Evolutionary conservation across 179 eudicot species (phyloP), one percentile per base, ranked within the genome.

Genomic region (Camellia oleifera): DNA sequence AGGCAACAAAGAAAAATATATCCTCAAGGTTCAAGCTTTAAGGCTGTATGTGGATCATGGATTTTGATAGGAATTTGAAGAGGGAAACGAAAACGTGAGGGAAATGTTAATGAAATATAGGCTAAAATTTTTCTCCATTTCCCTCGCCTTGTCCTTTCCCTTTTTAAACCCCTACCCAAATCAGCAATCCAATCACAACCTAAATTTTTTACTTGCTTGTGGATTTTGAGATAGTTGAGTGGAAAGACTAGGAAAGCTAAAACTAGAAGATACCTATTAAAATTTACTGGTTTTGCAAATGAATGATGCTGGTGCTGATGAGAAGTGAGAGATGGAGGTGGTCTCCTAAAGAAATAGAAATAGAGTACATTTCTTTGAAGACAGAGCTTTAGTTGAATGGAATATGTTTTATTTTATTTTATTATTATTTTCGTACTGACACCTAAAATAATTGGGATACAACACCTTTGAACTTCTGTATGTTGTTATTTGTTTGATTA

Each of bases 141-240:
- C 40, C 40, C 2, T 32, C 40, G 40, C 40, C 40, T 32, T 32
- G 40, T 32, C 40, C 40, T 32, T 32, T 32, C 40, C 40, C 40
- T 32, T 32, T 32, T 32, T 32, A 32, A 32, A 32, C 40, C 40
- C 40, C 40, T 32, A 32, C 40, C 40, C 2, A 32, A 32, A 32
- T 32, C 40, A 32, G 40, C 40, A 32, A 32, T 32, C 40, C 40
- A 32, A 52, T 13, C 13, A 58, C 15, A 10, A 58, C 4, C 10
- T 9, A 58, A 6, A 15, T 20, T 12, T 66, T 65, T 67, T 10
- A 63, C 62, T 45, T 46, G 4, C 42, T 64, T 23, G 58, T 62
- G 63, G 77, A 79, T 32, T 17, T 58, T 75, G 66, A 57, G 77
- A 56, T 40, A 17, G 45, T 32, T 74, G 48, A 40, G 32, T 44